These are phyloP conservation scores for Aspergillus avenaceus DNA, from an alignment of 495 filamentous ascomycete species.

Conservation along the genomic window DNA sequence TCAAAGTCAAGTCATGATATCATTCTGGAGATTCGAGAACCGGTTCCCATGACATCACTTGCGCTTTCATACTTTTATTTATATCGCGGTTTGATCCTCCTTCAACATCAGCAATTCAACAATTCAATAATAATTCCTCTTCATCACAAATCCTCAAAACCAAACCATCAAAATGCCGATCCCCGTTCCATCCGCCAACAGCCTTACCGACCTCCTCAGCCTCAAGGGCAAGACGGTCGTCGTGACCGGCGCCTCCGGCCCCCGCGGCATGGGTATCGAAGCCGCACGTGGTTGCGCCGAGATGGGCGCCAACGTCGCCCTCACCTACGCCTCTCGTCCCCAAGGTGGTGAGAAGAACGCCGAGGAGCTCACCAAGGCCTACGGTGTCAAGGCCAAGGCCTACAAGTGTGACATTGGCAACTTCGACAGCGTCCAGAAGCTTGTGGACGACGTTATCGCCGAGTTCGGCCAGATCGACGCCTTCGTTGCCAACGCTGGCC, in stretches of 20 bases:
- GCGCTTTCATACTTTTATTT: neutral
- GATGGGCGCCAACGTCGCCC: constrained; percentile 65
- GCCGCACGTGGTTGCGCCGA: constrained; percentile 69
- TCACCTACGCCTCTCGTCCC: constrained; percentile 61
- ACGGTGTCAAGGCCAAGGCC: constrained; percentile 63
- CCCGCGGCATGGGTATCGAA: constrained; percentile 69
- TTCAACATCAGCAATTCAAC: neutral
- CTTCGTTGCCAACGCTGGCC: constrained; percentile 67
- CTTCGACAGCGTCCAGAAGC: constrained; percentile 47
- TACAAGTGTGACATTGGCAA: constrained; percentile 56
- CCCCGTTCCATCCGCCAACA: constrained; percentile 51
- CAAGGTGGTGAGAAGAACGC: constrained; percentile 63
- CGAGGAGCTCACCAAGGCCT: constrained; percentile 51
- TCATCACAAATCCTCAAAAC: neutral
- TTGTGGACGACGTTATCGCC: constrained; percentile 50
- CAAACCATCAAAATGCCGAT: constrained; percentile 43
- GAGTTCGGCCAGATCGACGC: constrained; percentile 64
- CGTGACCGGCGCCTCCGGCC: constrained; percentile 66
- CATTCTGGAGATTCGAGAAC: neutral
- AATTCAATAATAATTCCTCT: neutral
- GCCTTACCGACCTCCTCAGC: constrained; percentile 61
- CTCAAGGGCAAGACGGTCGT: constrained; percentile 72
- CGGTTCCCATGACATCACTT: neutral
- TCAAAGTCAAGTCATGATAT: neutral
- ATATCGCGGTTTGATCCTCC: neutral